Base-by-base conservation (phyloP, 2,329 filamentous ascomycete genomes). In the Sclerotinia minor region DNA sequence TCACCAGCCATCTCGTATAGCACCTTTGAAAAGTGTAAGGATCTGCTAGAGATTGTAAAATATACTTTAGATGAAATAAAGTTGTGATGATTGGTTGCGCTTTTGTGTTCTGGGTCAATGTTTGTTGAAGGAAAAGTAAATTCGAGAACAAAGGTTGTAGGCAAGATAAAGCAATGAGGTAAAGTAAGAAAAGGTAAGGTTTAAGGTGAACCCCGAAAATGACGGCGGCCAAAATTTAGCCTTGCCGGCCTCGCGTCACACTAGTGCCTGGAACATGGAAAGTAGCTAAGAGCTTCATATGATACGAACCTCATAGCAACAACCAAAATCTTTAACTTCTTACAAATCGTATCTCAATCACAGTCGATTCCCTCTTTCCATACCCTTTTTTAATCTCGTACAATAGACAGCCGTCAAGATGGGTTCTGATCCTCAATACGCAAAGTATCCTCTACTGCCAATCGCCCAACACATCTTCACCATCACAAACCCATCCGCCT, bases 401-500 rank as follows among this genome's bases (percentile, higher is more conserved):
- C 29, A 17, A 63, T 55, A 45, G n/a, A 44, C 2, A 44, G 29
- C 17, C 38, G 32, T n/a, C 70, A 76, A 73, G 83, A 93, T 90
- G 87, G 87, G 87, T 76, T 86, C 91, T 77, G 92, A 95, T 81
- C 90, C 91, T 73, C 92, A 93, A 80, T 94, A 94, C 81, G 89
- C 90, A 76, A 92, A 92, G 81, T 94, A 90, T 83, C 92, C 92
- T 70, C 84, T 92, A 80, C 87, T 95, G 78, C 86, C 91, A 74
- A 85, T 96, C 76, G 87, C 91, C 71, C 92, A 95, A 83, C 88
- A 93, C 78, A 91, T 95, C 80, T 95, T 95, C 83, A 89, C 89
- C 77, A 85, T 95, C 81, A 92, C 91, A 78, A 94, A 94, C 80
- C 87, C 90, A 74, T 89, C 91, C 73, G 87, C 91, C 74, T 81